A percentile compares a stretch with the other conserved stretches of the same genome.
Conservation (phyloP, 176 grass and related monocot genomes). For the Oryza nivara region DNA sequence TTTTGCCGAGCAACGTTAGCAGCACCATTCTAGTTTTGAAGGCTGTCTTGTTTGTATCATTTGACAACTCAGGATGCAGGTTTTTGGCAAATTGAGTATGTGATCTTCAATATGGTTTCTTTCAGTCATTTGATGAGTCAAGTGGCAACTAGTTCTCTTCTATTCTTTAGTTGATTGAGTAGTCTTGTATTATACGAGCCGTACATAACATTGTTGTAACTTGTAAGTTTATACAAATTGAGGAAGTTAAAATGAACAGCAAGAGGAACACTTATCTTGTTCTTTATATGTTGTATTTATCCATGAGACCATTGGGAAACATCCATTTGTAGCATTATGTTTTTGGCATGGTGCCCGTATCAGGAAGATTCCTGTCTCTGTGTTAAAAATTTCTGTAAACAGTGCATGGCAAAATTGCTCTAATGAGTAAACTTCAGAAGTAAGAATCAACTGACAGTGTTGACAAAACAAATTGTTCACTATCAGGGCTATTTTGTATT, state of each 20-base stretch:
- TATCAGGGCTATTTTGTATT: neutral
- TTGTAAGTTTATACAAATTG: constrained; percentile 31
- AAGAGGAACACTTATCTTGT: neutral
- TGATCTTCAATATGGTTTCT: neutral
- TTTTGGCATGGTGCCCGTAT: neutral
- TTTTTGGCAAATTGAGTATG: neutral
- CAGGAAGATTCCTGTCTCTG: neutral
- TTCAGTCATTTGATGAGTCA: neutral
- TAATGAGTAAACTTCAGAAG: neutral
- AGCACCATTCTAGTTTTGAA: neutral
- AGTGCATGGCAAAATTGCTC: no score
- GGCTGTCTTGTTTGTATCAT: constrained; percentile 1
- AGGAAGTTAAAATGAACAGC: neutral
- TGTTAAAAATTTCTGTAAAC: neutral
- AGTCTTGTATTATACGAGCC: constrained; percentile 21
- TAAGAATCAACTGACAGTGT: neutral
- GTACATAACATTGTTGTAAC: constrained; percentile 34
- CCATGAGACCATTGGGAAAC: neutral
- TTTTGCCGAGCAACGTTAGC: neutral
- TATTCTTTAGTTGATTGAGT: constrained; percentile 23
- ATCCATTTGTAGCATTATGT: constrained; percentile 8
- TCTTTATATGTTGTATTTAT: neutral
- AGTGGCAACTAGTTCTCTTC: constrained; percentile 11
- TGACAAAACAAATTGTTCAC: neutral
- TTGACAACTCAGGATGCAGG: neutral